Base-by-base conservation (phyloP, 2,329 filamentous ascomycete species). In the Scortechinia acanthostroma region DNA sequence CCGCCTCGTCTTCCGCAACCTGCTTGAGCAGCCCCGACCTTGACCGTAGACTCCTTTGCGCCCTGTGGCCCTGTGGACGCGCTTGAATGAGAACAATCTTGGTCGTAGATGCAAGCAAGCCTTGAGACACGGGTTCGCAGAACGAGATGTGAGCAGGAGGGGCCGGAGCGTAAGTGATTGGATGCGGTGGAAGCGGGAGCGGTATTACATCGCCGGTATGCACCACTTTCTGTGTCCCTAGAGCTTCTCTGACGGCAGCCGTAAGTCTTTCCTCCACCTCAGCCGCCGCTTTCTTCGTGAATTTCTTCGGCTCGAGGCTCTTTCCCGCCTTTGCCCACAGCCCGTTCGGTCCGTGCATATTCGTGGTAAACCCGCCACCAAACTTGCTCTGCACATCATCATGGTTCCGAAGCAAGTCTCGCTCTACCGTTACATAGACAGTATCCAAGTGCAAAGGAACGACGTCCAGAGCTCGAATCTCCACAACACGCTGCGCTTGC, bases 41-140 rank as follows among this genome's bases (percentile, higher is more conserved):
- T 21, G 64, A 64, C 10, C 13, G 6, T 40, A 40, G 46, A 67
- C 68, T 51, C 71, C 68, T 54, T 57, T 63, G 59, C 59, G 73
- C 66, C 77, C 83, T 56, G 60, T 71, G 58, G 51, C 37, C 56
- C 49, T 58, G 47, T 78, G 76, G 20, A 70, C 72, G 52, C 72
- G 77, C 3, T 80, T 77, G 21, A 77, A 76, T 42, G 87, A 97
- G 72, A 20, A 98, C 82, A 47, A 98, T 88, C 55, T 86, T 90
- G 15, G 91, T 98, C 13, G 70, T 76, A 1, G 88, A 74, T 5
- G 83, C 75, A 42, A 98, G 61, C 3, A 93, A 63, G 5, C 93
- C 93, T 63, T 98, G 93, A 4, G 88, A 81, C 15, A 97, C 90
- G 5, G 93, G 93, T 60, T 98, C 93, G 59, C 91, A 97, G n/a